Base-by-base conservation (phyloP, 129 eudicot genomes). In the Ambrosia artemisiifolia region DNA sequence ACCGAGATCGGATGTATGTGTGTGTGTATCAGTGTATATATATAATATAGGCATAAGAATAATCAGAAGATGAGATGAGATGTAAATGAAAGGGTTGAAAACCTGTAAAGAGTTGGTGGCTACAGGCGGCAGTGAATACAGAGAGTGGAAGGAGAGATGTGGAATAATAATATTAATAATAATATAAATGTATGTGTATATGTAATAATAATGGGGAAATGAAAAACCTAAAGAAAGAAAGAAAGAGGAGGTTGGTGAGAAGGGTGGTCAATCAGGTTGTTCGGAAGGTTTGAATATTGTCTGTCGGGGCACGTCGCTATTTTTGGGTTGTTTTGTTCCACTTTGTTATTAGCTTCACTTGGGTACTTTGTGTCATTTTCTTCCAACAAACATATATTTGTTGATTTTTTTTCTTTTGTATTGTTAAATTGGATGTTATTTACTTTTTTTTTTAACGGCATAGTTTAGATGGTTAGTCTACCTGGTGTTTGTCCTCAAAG, bases 191-290 rank as follows among this genome's bases (percentile, higher is more conserved):
- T 24, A 24, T 24, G 28, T 24, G 1, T 24, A 1, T 24, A 24
- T n/a, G 1, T 24, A 24, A 24, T 24, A 24, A 4, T 36, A 36
- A 36, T 20, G 3, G 2, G 2, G 3, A 24, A 56, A 2, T 11
- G 63, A 10, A 24, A 56, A 56, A 56, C 63, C 63, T 24, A 73
- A 38, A 61, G 56, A 50, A 34, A 2, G 59, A 9, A 24, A 24
- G 28, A 24, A 24, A 24, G 28, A 48, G 18, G 43, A 30, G 32
- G 44, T 13, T 43, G 77, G 77, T 72, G 69, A 72, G 69, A 63
- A 72, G 73, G 73, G 11, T 16, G 69, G 47, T 24, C 48, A 57
- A 53, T 69, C 64, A 51, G 63, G 63, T 69, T 51, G 32, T 47
- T 60, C 34, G 7, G 36, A 47, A 61, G 19, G 61, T 30, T 63